A percentile compares a stretch with the other conserved stretches of the same genome.
Conservation (phyloP, 2,329 filamentous ascomycete species). For the Diaporthe batatas region DNA sequence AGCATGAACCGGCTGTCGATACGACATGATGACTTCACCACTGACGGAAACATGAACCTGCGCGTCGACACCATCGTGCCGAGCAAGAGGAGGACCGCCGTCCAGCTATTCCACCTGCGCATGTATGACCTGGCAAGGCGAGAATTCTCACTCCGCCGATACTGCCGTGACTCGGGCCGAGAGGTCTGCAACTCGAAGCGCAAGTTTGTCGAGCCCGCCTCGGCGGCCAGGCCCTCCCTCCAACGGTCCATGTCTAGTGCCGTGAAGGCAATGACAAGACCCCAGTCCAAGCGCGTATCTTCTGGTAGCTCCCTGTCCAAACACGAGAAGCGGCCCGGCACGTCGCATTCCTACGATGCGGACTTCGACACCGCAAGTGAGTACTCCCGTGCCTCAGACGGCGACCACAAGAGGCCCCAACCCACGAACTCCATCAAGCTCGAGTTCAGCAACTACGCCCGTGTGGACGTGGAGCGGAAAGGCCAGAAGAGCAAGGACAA, state of each 20-base stretch:
- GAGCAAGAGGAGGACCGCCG: conserved; percentile 74
- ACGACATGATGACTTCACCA: conserved; percentile 88
- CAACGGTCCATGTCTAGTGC: conserved; percentile 64
- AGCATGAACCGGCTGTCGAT: conserved; percentile 85
- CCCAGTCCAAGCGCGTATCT: conserved; percentile 53
- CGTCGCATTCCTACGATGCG: conserved; percentile 52
- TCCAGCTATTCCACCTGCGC: conserved; percentile 89
- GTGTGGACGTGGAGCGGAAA: conserved; percentile 82
- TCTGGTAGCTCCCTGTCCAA: conserved; percentile 50
- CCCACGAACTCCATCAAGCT: conserved; percentile 87
- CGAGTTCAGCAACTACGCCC: conserved; percentile 97
- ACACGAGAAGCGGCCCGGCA: conserved; percentile 51
- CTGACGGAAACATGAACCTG: conserved; percentile 97
- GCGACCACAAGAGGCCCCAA: conserved; percentile 49
- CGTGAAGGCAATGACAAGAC: conserved; percentile 56
- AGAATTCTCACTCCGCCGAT: conserved; percentile 91
- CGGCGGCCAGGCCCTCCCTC: conserved; percentile 57
- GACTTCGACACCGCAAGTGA: conserved; percentile 51
- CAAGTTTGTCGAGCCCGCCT: conserved; percentile 72
- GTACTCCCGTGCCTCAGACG: conserved; percentile 48
- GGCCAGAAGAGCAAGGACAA: conserved; percentile 68
- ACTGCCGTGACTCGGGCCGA: conserved; percentile 91
- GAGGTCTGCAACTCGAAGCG: conserved; percentile 90
- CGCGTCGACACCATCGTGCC: conserved; percentile 84
- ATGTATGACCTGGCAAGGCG: conserved; percentile 92